Conservation (phyloP, 208 protist genomes). For the Trypanosoma vivax region DNA sequence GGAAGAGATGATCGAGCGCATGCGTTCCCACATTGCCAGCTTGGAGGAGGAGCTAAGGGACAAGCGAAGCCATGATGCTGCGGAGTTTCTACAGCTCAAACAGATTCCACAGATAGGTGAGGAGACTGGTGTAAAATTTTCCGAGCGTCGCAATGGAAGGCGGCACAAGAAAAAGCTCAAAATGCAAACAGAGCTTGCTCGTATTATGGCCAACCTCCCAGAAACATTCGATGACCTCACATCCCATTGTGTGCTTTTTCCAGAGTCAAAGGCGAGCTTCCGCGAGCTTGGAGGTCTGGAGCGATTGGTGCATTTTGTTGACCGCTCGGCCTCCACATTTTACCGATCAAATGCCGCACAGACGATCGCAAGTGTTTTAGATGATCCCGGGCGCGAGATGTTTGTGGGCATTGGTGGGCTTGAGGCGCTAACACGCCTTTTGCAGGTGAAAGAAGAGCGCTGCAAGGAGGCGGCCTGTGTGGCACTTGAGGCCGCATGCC, state of each 20-base stretch:
- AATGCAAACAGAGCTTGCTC: conserved; percentile 77
- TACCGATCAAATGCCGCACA: conserved; percentile 85
- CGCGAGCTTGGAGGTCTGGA: conserved; percentile 79
- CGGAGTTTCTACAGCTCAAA: conserved; percentile 76
- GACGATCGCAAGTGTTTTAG: conserved; percentile 82
- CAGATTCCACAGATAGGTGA: conserved; percentile 62
- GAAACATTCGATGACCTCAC: conserved; percentile 89
- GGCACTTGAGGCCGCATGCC: conserved; percentile 78
- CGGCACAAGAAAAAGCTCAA: conserved; percentile 54
- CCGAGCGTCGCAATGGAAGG: conserved; percentile 15
- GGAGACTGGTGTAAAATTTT: conserved; percentile 8
- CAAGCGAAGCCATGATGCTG: conserved; percentile 48
- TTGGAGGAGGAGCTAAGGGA: conserved; percentile 73
- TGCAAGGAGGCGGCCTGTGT: conserved; percentile 88
- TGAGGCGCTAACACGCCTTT: conserved; percentile 57
- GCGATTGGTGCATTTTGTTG: conserved; percentile 76
- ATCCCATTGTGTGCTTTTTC: conserved; percentile 87
- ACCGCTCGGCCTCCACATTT: conserved; percentile 68
- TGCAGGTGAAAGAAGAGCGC: conserved; percentile 82
- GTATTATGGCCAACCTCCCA: conserved; percentile 85
- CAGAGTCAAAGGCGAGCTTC: conserved; percentile 72
- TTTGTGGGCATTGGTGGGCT: conserved; percentile 63
- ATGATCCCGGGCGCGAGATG: conserved; percentile 65
- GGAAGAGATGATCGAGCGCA: conserved; percentile 90
- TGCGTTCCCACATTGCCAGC: conserved; percentile 80